A percentile compares a stretch with the other conserved stretches of the same genome.
These are phyloP conservation scores for Ogataea saltuana DNA, from an alignment of 805 yeast species.

Conservation along the genomic window DNA sequence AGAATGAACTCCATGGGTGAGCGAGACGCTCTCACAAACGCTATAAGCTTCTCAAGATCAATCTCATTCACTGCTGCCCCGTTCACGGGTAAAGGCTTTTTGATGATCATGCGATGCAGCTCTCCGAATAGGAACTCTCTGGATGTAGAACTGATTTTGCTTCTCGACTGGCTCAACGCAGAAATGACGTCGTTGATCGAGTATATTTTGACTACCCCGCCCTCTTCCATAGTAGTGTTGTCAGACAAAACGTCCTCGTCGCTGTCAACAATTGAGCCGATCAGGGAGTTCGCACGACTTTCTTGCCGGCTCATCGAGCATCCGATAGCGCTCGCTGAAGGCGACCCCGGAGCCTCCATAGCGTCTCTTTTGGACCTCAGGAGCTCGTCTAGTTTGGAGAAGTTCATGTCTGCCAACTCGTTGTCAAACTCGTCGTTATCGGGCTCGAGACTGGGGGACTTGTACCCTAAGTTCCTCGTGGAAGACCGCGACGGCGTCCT, in stretches of 20 bases:
- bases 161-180: constrained; percentile 43
- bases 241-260: constrained; percentile 13
- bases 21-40: constrained; percentile 32
- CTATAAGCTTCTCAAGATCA: constrained; percentile 40
- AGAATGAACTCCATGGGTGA: constrained; percentile 39
- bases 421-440: constrained; percentile 24
- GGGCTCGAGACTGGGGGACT: constrained; percentile 16
- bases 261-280: constrained; percentile 24
- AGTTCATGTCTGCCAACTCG: constrained; percentile 23
- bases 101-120: constrained; percentile 47
- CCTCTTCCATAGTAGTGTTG: constrained; percentile 9
- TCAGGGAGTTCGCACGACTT: constrained; percentile 30
- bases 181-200: constrained; percentile 46
- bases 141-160: constrained; percentile 46
- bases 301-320: constrained; percentile 21
- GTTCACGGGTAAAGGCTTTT: constrained; percentile 36
- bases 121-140: constrained; percentile 53
- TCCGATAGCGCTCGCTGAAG: neutral
- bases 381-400: constrained; percentile 25
- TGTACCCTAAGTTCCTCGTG: constrained; percentile 15
- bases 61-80: constrained; percentile 35
- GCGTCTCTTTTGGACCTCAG: constrained; percentile 17
- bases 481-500: constrained; percentile 24
- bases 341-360: constrained; percentile 9
- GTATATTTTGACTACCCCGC: constrained; percentile 23